Evolutionary conservation across 2,329 filamentous ascomycete genomes (phyloP).

Genomic region (Whalleya microplaca): DNA sequence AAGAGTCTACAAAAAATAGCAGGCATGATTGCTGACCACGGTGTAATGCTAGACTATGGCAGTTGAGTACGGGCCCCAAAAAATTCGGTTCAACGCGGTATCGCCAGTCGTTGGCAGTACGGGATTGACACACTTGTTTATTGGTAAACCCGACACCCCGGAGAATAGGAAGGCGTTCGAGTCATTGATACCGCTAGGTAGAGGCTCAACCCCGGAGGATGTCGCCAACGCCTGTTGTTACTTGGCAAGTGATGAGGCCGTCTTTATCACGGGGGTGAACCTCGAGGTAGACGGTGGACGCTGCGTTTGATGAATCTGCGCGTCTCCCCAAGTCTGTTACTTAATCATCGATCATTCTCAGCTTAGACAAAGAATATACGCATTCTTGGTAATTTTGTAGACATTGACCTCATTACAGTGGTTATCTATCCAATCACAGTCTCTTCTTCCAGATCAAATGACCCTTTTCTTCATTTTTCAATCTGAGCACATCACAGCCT

Average conservation of each 20-base stretch:
- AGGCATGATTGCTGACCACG: conserved; percentile 4
- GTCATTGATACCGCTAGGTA: conserved; percentile 57
- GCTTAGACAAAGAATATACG: no score
- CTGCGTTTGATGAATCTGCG: conserved; percentile 28
- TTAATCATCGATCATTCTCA: no score
- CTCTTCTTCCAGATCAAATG: not conserved
- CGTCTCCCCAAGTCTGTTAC: no score
- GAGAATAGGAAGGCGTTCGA: conserved; percentile 62
- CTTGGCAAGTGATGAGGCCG: conserved; percentile 71
- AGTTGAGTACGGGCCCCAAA: conserved; percentile 71
- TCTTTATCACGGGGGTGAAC: conserved; percentile 74
- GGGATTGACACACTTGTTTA: conserved; percentile 60
- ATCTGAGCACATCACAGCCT: not conserved
- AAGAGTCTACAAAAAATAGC: not conserved
- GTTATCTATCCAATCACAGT: not conserved
- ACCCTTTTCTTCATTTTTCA: not conserved
- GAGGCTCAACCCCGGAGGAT: conserved; percentile 62
- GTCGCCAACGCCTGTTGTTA: conserved; percentile 73
- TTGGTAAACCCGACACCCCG: conserved; percentile 64
- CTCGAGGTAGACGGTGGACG: conserved; percentile 56
- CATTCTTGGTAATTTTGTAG: no score
- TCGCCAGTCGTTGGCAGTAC: conserved; percentile 71
- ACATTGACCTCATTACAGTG: no score
- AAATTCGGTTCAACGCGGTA: conserved; percentile 75
- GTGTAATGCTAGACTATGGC: conserved; percentile 51